Evolutionary conservation across 169 alveolate species (phyloP).

Genomic region (Plasmodium coatneyi): DNA sequence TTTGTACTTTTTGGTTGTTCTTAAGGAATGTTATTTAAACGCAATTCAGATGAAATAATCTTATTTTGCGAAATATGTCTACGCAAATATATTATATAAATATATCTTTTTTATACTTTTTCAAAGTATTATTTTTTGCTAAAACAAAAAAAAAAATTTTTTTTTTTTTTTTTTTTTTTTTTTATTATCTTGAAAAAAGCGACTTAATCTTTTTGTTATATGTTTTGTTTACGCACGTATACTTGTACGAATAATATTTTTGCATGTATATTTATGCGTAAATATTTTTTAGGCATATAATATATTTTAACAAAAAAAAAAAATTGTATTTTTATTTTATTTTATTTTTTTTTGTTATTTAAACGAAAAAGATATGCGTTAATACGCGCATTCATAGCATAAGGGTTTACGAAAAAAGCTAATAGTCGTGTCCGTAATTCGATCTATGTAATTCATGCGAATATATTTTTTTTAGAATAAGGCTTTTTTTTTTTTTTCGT

Average conservation of each 20-base stretch:
- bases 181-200: not conserved
- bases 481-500: not conserved
- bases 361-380: not conserved
- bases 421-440: not conserved
- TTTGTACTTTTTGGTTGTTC: not conserved
- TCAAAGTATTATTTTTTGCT: not conserved
- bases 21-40: not conserved
- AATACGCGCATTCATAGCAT: not conserved
- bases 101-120: not conserved
- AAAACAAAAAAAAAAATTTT: not conserved
- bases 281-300: conserved; percentile 2
- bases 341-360: not conserved
- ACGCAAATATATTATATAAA: not conserved
- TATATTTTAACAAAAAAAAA: not conserved
- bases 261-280: not conserved
- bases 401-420: not conserved
- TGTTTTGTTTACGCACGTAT: not conserved
- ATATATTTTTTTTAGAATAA: not conserved
- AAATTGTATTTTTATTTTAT: not conserved
- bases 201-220: not conserved
- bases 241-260: not conserved
- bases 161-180: not conserved
- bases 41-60: not conserved
- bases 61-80: not conserved
- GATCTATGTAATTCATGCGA: not conserved